Evolutionary conservation across 2,329 filamentous ascomycete genomes (phyloP), one percentile per base, ranked within the genome.

Genomic region (Botrytis sinoallii): DNA sequence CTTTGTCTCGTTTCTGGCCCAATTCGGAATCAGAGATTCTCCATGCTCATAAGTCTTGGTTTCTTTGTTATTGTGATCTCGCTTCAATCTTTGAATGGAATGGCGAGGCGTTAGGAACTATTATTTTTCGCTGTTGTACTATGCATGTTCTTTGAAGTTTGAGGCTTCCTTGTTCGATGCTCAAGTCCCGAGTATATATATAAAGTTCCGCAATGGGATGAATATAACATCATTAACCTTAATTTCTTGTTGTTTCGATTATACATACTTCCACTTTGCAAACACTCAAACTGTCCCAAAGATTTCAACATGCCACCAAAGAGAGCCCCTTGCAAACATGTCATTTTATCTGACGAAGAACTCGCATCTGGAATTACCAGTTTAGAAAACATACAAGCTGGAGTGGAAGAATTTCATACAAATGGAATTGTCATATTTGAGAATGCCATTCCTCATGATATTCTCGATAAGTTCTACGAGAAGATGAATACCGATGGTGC

Each of bases 391-490:
- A 20, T 73, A 38, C 72, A 73, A 48, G 46, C 38, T n/a, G 72
- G 72, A n/a, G 46, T 74, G 5, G 35, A 74, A 22, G 38, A 71
- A 42, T 74, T 66, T 7, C 55, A 72, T 14, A 72, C 32, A 12
- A 55, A 74, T 55, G 73, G 73, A 3, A 42, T 74, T 4, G 63
- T 68, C 1, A 42, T 74, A 38, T 29, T 74, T 38, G 68, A 72
- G 22, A 74, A 74, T 55, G 73, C 73, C 16, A 63, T 74, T 55
- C 42, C 69, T n/a, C 20, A 35, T 22, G 32, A 66, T 32, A 32
- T 67, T 22, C 32, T 74, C 52, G 73, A 74, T 18, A 66, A 35
- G 35, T 72, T 72, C 4, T 38, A 68, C 2, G 52, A 52, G 14
- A 72, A 65, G 22, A 67, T 74, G 55, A 38, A 71, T 66, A 8